Conservation (phyloP, 371 early-diverging fungal genomes). For the Apophysomyces trapeziformis region DNA sequence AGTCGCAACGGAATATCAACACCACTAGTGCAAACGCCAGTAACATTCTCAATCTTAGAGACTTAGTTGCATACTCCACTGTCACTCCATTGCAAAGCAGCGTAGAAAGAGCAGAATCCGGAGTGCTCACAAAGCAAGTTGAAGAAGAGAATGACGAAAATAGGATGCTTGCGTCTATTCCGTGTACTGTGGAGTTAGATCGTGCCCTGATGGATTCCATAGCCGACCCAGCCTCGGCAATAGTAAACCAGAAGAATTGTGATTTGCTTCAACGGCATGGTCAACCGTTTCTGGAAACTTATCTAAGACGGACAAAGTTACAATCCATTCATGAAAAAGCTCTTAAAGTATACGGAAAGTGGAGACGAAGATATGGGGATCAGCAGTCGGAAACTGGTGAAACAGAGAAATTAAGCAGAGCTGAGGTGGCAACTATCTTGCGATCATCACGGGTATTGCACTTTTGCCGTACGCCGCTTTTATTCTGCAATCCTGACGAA, state of each 20-base stretch:
- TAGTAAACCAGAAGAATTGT: slow-evolving; percentile 26
- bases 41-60: slow-evolving; percentile 29
- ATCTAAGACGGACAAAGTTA: slow-evolving; percentile 48
- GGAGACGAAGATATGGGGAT: slow-evolving; percentile 58
- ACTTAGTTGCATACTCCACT: slow-evolving; percentile 28
- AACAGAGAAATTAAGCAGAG: slow-evolving; percentile 48
- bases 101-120: slow-evolving; percentile 10
- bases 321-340: slow-evolving; percentile 64
- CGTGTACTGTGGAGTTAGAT: slow-evolving; percentile 39
- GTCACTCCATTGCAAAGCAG: slow-evolving; percentile 14
- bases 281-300: slow-evolving; percentile 58
- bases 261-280: slow-evolving; percentile 66
- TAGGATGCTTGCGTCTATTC: slow-evolving; percentile 13
- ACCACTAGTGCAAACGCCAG: neutral
- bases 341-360: slow-evolving; percentile 59
- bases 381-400: slow-evolving; percentile 37
- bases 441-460: slow-evolving; percentile 66
- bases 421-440: slow-evolving; percentile 61
- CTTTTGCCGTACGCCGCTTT: slow-evolving; percentile 66
- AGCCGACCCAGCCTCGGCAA: slow-evolving; percentile 41
- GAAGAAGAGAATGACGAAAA: slow-evolving; percentile 25
- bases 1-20: neutral
- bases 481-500: slow-evolving; percentile 56
- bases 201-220: slow-evolving; percentile 54
- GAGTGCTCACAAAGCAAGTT: neutral